These are phyloP conservation scores for Teratosphaeria zuluensis DNA, from an alignment of 2,329 filamentous ascomycete genomes.

Conservation along the genomic window DNA sequence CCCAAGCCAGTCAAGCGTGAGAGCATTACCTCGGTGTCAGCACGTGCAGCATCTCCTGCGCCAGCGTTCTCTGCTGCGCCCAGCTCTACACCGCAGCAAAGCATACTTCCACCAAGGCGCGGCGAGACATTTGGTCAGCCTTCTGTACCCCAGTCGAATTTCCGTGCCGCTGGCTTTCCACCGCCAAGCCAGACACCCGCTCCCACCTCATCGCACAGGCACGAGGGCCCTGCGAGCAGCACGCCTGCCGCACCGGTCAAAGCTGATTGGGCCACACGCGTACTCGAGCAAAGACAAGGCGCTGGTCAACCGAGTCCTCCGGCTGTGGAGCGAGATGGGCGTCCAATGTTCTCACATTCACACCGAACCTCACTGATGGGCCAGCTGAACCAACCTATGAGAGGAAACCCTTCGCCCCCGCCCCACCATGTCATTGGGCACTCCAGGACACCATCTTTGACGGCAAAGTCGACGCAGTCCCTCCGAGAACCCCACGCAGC, in stretches of 20 bases:
- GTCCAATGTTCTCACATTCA: slow-evolving; percentile 22
- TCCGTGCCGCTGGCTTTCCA: slow-evolving; percentile 14
- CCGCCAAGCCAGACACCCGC: slow-evolving; percentile 12
- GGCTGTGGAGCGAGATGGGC: slow-evolving; percentile 20
- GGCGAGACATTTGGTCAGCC: slow-evolving; percentile 21
- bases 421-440: slow-evolving; percentile 20
- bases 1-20: slow-evolving; percentile 24
- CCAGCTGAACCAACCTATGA: slow-evolving; percentile 17
- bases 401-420: slow-evolving; percentile 27
- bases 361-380: slow-evolving; percentile 20
- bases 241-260: slow-evolving; percentile 2
- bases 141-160: slow-evolving; percentile 15
- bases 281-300: background rate
- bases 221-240: slow-evolving; percentile 9
- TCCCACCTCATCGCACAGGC: slow-evolving; percentile 15
- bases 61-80: slow-evolving; percentile 7
- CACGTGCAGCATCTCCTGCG: slow-evolving; percentile 5
- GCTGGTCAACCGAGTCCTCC: slow-evolving; percentile 13
- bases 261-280: slow-evolving; percentile 8
- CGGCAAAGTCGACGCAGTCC: slow-evolving; percentile 12
- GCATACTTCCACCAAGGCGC: slow-evolving; percentile 11
- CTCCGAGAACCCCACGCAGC: slow-evolving; percentile 12
- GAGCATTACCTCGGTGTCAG: slow-evolving; percentile 8
- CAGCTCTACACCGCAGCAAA: slow-evolving; percentile 6
- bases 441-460: slow-evolving; percentile 25